Evolutionary conservation across 2,329 filamentous ascomycete species (phyloP).

Genomic region (Pestalotiopsis sp.): DNA sequence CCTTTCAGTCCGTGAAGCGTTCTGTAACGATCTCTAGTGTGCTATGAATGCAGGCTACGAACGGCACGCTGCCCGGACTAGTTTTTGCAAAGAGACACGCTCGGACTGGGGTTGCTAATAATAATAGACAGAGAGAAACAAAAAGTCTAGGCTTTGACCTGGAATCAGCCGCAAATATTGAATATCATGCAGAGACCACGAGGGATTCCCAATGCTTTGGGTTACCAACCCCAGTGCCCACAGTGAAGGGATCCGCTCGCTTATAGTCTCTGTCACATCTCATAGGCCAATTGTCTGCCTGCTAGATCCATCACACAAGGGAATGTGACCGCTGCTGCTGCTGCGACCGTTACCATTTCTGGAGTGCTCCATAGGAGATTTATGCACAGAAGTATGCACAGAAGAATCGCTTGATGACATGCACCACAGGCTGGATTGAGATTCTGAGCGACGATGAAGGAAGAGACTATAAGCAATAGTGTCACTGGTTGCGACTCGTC

Average conservation of each 20-base stretch:
- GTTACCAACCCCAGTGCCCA: not conserved
- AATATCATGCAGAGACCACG: too few relatives aligned
- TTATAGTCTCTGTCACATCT: not conserved
- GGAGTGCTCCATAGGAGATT: too few relatives aligned
- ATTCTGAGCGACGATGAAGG: not conserved
- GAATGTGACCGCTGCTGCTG: too few relatives aligned
- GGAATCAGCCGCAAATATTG: too few relatives aligned
- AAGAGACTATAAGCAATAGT: not conserved
- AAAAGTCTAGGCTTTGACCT: too few relatives aligned
- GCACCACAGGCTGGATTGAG: too few relatives aligned
- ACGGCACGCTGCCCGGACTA: not conserved
- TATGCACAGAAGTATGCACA: too few relatives aligned
- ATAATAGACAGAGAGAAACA: too few relatives aligned
- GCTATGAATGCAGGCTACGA: not conserved
- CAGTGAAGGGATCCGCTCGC: not conserved
- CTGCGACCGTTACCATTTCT: too few relatives aligned
- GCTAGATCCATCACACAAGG: not conserved
- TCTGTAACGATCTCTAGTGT: not conserved
- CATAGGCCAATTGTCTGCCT: not conserved
- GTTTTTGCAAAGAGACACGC: not conserved
- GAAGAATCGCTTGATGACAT: too few relatives aligned
- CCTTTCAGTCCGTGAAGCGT: not conserved
- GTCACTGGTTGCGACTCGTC: not conserved
- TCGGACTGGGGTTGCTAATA: not conserved
- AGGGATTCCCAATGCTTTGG: too few relatives aligned